Evolutionary conservation across 2,329 filamentous ascomycete species (phyloP).

Genomic region (Piedraia hortae): DNA sequence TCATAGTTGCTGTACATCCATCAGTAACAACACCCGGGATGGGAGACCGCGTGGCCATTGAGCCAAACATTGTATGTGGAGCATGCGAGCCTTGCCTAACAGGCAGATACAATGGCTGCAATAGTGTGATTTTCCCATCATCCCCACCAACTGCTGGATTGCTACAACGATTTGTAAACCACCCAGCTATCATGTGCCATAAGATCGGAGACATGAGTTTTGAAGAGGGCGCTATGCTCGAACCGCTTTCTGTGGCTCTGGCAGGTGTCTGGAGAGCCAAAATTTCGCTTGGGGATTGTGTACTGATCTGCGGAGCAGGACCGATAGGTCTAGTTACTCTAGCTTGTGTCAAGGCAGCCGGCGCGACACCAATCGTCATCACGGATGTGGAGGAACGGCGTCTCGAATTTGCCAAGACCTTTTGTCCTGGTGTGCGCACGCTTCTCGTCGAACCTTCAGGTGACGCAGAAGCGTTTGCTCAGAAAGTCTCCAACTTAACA

Average conservation of each 20-base stretch:
- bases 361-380: constrained; percentile 18
- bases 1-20: constrained; percentile 5
- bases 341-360: constrained; percentile 18
- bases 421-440: constrained; percentile 14
- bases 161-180: constrained; percentile 9
- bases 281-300: constrained; percentile 15
- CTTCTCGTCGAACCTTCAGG: constrained; percentile 13
- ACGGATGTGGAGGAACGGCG: constrained; percentile 18
- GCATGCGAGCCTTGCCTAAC: constrained; percentile 10
- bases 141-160: constrained; percentile 11
- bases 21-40: background rate
- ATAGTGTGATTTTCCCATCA: constrained; percentile 9
- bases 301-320: constrained; percentile 14
- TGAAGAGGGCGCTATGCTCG: constrained; percentile 20
- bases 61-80: constrained; percentile 11
- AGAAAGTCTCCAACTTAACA: constrained; percentile 12
- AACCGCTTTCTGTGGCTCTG: constrained; percentile 22
- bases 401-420: constrained; percentile 13
- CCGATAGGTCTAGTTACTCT: constrained; percentile 16
- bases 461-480: constrained; percentile 12
- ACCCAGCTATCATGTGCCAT: constrained; percentile 7
- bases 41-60: background rate
- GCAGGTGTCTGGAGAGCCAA: constrained; percentile 17
- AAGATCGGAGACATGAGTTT: constrained; percentile 14
- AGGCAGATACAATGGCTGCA: constrained; percentile 10